These are phyloP conservation scores for Aechmea fasciata DNA, from an alignment of 176 grass and related monocot species.

Conservation along the genomic window DNA sequence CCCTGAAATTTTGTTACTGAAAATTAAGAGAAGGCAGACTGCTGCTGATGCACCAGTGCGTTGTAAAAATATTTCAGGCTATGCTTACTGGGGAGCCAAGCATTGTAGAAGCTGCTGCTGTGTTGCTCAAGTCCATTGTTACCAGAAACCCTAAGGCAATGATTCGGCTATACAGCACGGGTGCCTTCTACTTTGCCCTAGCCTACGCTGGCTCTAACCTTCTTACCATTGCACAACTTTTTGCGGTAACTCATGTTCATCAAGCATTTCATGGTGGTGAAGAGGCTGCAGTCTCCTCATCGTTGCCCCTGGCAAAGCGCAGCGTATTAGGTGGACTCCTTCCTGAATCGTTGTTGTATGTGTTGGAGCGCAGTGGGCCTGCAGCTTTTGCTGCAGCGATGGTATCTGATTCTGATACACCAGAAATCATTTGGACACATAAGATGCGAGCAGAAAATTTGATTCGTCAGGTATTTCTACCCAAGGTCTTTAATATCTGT, in stretches of 20 bases:
- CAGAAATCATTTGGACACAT: slow-evolving; percentile 99
- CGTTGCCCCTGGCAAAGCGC: slow-evolving; percentile 87
- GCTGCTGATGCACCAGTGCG: not conserved
- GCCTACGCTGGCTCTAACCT: slow-evolving; percentile 95
- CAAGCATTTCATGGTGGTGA: slow-evolving; percentile 99
- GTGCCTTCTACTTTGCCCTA: slow-evolving; percentile 89
- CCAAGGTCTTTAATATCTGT: slow-evolving; percentile 1
- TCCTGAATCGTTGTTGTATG: slow-evolving; percentile 92
- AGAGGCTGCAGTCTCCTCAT: slow-evolving; percentile 91
- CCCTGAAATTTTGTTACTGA: not conserved
- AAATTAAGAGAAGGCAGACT: slow-evolving; percentile 10
- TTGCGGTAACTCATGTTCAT: slow-evolving; percentile 81
- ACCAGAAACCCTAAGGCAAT: slow-evolving; percentile 97
- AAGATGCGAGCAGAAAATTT: slow-evolving; percentile 98
- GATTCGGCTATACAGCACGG: slow-evolving; percentile 90
- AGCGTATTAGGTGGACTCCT: slow-evolving; percentile 89
- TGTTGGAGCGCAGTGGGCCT: slow-evolving; percentile 86
- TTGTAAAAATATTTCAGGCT: slow-evolving; percentile 34
- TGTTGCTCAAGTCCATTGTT: slow-evolving; percentile 88
- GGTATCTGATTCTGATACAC: slow-evolving; percentile 98
- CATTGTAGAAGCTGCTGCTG: slow-evolving; percentile 85
- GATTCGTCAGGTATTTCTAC: slow-evolving; percentile 62
- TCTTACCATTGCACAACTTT: slow-evolving; percentile 77
- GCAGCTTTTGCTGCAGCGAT: slow-evolving; percentile 78
- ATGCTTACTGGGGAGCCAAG: slow-evolving; percentile 93